Evolutionary conservation across 2,329 filamentous ascomycete genomes (phyloP), one percentile per base, ranked within the genome.

Genomic region (Trichoderma lentiforme): DNA sequence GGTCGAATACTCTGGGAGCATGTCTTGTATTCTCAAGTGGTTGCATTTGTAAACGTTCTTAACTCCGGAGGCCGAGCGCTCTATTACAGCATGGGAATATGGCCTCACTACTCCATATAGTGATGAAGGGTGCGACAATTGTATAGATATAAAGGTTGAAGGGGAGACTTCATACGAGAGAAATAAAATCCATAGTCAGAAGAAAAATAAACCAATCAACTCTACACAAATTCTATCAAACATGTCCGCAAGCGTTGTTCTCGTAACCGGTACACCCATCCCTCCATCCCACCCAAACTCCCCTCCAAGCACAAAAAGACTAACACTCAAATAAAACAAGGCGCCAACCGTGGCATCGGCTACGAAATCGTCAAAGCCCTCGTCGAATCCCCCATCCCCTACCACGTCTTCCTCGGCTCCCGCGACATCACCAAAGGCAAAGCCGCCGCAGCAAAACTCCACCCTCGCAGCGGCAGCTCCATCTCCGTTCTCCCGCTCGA

Each of bases 401-500:
- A 82, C 73, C 81, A 85, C 71, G 76, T 85, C 66, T 75, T 85
- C 32, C 78, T 85, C 24, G 80, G 78, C 24, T 75, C 75, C 51
- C 80, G 84, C n/a, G 72, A 71, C 53, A 18, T 60, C 18, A 77
- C 81, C 30, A 84, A 83, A 73, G 83, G 82, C 62, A 66, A 79
- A 6, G 78, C 82, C 61, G 83, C 85, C 71, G 84, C 86, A 74
- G 80, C 78, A 51, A 77, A 75, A 53, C 84, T 92, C 67, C 87
- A 90, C 73, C 85, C 91, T 56, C 82, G 91, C 15, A 82, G 88
- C 80, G 87, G 57, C 15, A 53, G 28, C 28, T 90, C 90, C 1
- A 91, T 90, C 6, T 69, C 77, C 28, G 73, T 63, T 2, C 34
- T 79, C 3, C 51, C 75, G 3, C 74, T 80, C 2, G 79, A 81